A percentile compares a stretch with the other conserved stretches of the same genome.
phyloP scores from a whole-genome alignment of 495 filamentous ascomycete genomes.

The Xylaria acuta region DNA sequence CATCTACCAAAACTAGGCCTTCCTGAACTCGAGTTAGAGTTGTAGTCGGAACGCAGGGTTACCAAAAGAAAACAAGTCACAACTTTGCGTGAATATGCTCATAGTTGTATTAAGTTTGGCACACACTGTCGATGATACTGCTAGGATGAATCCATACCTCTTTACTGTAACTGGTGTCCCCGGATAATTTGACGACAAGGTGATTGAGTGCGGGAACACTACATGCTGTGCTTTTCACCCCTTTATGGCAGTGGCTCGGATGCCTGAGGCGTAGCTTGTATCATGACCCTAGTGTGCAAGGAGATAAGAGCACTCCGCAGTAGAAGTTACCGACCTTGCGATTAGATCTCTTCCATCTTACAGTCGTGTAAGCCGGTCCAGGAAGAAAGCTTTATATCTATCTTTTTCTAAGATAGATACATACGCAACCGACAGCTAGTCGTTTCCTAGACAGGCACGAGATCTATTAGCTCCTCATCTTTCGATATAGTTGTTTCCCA shows the following conservation, averaged over 20 bases:
- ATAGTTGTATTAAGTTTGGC: not conserved
- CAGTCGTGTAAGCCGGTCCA: not conserved
- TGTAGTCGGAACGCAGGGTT: not conserved
- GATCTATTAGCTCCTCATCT: not conserved
- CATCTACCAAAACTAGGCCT: not conserved
- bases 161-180: not conserved
- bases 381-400: not conserved
- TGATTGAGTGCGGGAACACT: not conserved
- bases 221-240: not conserved
- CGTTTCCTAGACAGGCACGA: not conserved
- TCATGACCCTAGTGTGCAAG: slow-evolving; percentile 3
- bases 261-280: slow-evolving; percentile 5
- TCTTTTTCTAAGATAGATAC: not conserved
- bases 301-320: not conserved
- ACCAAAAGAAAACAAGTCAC: not conserved
- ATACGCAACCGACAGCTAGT: not conserved
- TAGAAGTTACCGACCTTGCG: not conserved
- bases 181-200: not conserved
- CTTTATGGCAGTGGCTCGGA: not conserved
- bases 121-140: not conserved
- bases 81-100: not conserved
- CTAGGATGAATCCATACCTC: not conserved
- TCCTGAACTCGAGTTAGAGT: not conserved
- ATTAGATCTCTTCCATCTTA: not conserved
- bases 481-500: not conserved